Conservation (phyloP, 352 stramenopile species). For the Pythium folliculosum region DNA sequence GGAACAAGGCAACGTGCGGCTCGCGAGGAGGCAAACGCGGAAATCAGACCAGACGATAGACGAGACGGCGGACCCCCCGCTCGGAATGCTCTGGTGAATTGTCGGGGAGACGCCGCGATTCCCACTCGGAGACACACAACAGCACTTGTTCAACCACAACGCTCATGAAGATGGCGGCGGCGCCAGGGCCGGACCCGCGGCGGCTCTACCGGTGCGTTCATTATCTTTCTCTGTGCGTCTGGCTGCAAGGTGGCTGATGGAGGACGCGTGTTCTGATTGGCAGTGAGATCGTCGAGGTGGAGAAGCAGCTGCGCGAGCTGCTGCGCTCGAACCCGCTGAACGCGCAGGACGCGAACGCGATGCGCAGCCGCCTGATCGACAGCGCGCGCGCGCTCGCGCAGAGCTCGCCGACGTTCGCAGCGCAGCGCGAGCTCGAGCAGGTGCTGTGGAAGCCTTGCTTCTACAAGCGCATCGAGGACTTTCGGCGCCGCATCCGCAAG, state of each 20-base stretch:
- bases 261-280: neutral
- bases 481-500: constrained; percentile 85
- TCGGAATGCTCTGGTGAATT: neutral
- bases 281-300: constrained; percentile 71
- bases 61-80: neutral
- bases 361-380: constrained; percentile 54
- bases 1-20: no score
- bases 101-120: no score
- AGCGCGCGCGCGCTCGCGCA: constrained; percentile 50
- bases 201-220: constrained; percentile 40
- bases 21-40: neutral
- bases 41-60: neutral
- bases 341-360: constrained; percentile 53
- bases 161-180: constrained; percentile 2
- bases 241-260: neutral
- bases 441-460: constrained; percentile 91
- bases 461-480: constrained; percentile 91
- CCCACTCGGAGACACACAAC: no score
- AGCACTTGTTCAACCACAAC: no score
- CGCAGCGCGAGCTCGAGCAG: constrained; percentile 72
- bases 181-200: constrained; percentile 26
- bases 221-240: neutral
- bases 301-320: constrained; percentile 75
- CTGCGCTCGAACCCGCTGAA: constrained; percentile 68
- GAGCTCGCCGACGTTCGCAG: constrained; percentile 53